phyloP scores from a whole-genome alignment of 2,329 filamentous ascomycete species.

The Albifimbria verrucaria region DNA sequence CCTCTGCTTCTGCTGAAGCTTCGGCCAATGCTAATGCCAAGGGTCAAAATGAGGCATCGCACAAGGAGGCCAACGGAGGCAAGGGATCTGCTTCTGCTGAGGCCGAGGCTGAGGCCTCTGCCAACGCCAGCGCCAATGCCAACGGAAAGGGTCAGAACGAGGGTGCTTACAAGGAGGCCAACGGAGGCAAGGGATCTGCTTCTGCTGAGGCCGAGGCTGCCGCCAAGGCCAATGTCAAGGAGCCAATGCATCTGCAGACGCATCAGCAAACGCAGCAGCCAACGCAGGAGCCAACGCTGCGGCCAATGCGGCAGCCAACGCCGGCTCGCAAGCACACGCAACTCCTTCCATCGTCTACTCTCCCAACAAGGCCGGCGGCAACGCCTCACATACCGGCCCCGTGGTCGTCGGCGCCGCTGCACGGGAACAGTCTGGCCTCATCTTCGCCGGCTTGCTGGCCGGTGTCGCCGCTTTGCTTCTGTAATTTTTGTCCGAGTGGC shows the following conservation, averaged over 20 bases:
- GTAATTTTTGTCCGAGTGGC: constrained; percentile 1
- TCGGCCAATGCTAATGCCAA: too few relatives aligned
- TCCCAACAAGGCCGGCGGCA: constrained; percentile 6
- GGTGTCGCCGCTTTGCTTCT: constrained; percentile 16
- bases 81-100: background rate
- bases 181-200: background rate
- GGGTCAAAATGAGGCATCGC: background rate
- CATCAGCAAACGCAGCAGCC: background rate
- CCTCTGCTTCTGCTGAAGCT: too few relatives aligned
- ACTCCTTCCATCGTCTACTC: too few relatives aligned
- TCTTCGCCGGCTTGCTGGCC: constrained; percentile 18
- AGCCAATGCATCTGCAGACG: background rate
- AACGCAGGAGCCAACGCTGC: background rate
- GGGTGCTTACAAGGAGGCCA: too few relatives aligned
- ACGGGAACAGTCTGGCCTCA: constrained; percentile 3
- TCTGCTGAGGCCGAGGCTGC: too few relatives aligned
- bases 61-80: background rate
- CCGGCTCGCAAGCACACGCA: too few relatives aligned
- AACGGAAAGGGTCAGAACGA: too few relatives aligned
- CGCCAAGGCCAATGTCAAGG: background rate
- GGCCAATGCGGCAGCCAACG: background rate
- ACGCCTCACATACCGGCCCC: background rate
- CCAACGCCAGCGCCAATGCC: background rate
- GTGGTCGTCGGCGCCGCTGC: constrained; percentile 13
- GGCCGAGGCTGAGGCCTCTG: background rate